Evolutionary conservation across 371 early-diverging fungal genomes (phyloP).

Genomic region (Parasitella parasitica): DNA sequence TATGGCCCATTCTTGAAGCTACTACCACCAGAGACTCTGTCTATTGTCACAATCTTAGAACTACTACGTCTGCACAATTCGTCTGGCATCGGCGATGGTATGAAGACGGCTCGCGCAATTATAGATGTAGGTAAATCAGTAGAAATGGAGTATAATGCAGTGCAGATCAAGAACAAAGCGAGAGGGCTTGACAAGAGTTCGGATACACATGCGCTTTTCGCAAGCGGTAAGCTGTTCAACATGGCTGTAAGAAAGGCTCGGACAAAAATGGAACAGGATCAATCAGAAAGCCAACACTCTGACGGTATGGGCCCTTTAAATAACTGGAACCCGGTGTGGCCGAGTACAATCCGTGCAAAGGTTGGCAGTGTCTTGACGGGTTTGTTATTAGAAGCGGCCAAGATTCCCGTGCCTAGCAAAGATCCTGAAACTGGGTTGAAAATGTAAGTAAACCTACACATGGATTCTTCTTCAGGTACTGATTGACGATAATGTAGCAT

Average conservation of each 20-base stretch:
- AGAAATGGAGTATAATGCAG: conserved; percentile 83
- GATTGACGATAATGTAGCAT: conserved; percentile 1
- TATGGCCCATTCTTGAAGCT: conserved; percentile 77
- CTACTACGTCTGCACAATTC: conserved; percentile 66
- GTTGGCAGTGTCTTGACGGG: conserved; percentile 69
- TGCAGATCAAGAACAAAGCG: conserved; percentile 61
- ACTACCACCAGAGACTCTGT: conserved; percentile 73
- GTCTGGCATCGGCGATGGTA: conserved; percentile 62
- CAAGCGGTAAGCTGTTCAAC: conserved; percentile 76
- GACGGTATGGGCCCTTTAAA: conserved; percentile 12
- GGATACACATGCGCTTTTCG: conserved; percentile 61
- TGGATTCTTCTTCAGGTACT: too few relatives aligned
- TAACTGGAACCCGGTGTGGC: conserved; percentile 71
- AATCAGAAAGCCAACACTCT: conserved; percentile 11
- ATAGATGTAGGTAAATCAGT: conserved; percentile 75
- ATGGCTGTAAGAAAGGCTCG: conserved; percentile 75
- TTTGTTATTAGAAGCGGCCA: conserved; percentile 74
- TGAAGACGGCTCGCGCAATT: conserved; percentile 65
- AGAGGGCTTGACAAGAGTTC: conserved; percentile 9
- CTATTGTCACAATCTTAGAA: conserved; percentile 86
- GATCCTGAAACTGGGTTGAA: conserved; percentile 60
- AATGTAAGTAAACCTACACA: conserved; percentile 12
- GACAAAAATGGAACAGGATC: conserved; percentile 53
- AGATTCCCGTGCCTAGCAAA: conserved; percentile 60
- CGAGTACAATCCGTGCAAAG: conserved; percentile 61